Base-by-base conservation (phyloP, 208 protist genomes). In the Angomonas ambiguus region DNA sequence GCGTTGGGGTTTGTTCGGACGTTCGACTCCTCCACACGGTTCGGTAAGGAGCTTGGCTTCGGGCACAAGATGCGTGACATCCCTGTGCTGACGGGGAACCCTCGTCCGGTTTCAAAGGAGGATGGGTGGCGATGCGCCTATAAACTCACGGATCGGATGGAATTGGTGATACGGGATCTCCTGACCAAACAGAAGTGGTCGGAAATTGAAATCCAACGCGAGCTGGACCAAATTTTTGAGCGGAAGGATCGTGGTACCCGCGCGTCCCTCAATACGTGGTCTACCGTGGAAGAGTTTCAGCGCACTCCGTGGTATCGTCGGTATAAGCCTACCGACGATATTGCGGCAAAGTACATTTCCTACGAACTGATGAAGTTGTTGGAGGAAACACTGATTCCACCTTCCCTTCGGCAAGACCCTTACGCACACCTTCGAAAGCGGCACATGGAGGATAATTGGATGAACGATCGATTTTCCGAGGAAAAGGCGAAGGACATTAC, bases 371-470 rank as follows among this genome's bases (percentile, higher is more conserved):
- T 95, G 65, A 93, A 95, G 67, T 72, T 91, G 34, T 67, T 95
- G 8, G 86, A 95, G 70, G 64, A 61, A 22, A 79, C 77, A 13
- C 71, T 95, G 22, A 93, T 95, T 51, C 87, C 90, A 10, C 90
- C 90, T 0, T 93, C 87, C 2, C 71, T 93, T 25, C 74, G 90
- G 35, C 48, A 42, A 3, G 90, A 95, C 70, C 87, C 90, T 4
- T 95, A 95, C 65, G 76, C 90, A 11, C 90, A 95, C 67, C 70
- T 95, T 42, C 79, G 90, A 56, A 95, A 92, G 72, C 84, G 87
- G 11, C 90, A 95, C 65, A 91, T 93, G 82, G 86, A 95, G 63
- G 87, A 93, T 69, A 93, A 88, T 70, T 95, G 87, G 85, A 91
- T 95, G 83, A 91, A 95, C 65, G 86, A 95, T 62, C 80, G 78